Conservation (phyloP, 805 yeast genomes). For the Candida khao-thaluensis region DNA sequence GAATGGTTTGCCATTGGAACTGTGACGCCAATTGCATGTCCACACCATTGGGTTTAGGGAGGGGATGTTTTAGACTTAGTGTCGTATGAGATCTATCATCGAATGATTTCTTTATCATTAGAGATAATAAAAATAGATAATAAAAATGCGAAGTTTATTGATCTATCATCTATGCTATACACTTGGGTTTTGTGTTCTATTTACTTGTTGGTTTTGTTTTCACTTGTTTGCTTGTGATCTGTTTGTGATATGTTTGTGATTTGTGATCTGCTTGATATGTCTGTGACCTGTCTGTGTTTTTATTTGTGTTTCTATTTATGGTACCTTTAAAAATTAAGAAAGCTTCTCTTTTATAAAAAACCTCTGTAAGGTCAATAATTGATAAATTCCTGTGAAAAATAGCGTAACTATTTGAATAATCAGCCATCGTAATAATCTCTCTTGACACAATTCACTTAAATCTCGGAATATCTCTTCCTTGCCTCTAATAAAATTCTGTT, state of each 20-base stretch:
- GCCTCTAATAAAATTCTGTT: slow-evolving; percentile 49
- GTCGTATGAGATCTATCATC: slow-evolving; percentile 39
- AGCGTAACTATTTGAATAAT: slow-evolving; percentile 20
- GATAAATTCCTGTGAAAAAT: slow-evolving; percentile 20
- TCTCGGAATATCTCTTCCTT: slow-evolving; percentile 27
- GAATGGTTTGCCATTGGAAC: slow-evolving; percentile 29
- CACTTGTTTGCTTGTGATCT: no score
- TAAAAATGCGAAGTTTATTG: slow-evolving; percentile 2
- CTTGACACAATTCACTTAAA: slow-evolving; percentile 24
- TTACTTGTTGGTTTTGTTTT: no score
- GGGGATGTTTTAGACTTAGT: slow-evolving; percentile 17
- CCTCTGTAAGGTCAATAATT: slow-evolving; percentile 19
- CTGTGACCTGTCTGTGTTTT: no score
- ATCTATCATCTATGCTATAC: slow-evolving; percentile 1
- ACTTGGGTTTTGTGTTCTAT: no score
- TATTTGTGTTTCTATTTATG: neutral
- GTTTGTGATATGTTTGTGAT: no score
- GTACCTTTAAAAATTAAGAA: neutral
- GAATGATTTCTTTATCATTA: slow-evolving; percentile 18
- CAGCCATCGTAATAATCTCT: slow-evolving; percentile 23
- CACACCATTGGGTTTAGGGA: slow-evolving; percentile 3
- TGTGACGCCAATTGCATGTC: slow-evolving; percentile 2
- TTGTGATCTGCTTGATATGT: no score
- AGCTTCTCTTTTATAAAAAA: slow-evolving; percentile 16
- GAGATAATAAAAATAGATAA: neutral